phyloP scores from a whole-genome alignment of 768 basidiomycete species.

The Serendipita sp. region DNA sequence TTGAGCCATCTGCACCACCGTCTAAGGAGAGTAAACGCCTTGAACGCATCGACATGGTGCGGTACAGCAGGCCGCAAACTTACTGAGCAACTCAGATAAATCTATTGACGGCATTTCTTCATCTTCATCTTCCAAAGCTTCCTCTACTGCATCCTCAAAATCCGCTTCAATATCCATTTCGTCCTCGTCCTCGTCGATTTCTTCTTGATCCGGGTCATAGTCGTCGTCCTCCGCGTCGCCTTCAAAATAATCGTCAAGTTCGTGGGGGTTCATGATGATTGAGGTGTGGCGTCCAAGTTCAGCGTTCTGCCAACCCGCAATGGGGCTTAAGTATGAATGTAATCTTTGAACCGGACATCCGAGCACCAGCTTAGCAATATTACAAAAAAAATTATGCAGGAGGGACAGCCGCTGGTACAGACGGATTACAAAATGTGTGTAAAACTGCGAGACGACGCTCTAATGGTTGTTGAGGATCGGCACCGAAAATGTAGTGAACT shows the following conservation, averaged over 20 bases:
- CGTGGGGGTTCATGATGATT: not conserved
- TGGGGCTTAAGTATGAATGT: not conserved
- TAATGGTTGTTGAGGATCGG: not conserved
- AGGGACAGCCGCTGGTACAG: not conserved
- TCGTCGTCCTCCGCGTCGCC: conserved; percentile 8
- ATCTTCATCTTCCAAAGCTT: not conserved
- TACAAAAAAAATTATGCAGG: not conserved
- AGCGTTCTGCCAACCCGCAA: not conserved
- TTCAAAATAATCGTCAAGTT: not conserved
- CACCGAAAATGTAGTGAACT: not conserved
- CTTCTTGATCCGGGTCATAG: conserved; percentile 13
- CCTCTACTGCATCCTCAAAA: not conserved
- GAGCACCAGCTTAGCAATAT: too few species aligned
- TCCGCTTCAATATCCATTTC: conserved; percentile 15
- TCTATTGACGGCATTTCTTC: not conserved
- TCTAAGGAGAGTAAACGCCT: not conserved
- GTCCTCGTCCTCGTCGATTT: conserved; percentile 17
- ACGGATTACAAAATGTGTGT: not conserved
- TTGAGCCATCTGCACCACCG: not conserved
- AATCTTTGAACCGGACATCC: not conserved
- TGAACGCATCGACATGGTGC: not conserved
- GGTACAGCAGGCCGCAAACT: not conserved
- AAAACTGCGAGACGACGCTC: conserved; percentile 3
- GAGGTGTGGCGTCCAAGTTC: not conserved
- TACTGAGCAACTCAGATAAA: not conserved